Evolutionary conservation across 176 grass and related monocot genomes (phyloP), one percentile per base, ranked within the genome.

Genomic region (Cymbopogon citratus): DNA sequence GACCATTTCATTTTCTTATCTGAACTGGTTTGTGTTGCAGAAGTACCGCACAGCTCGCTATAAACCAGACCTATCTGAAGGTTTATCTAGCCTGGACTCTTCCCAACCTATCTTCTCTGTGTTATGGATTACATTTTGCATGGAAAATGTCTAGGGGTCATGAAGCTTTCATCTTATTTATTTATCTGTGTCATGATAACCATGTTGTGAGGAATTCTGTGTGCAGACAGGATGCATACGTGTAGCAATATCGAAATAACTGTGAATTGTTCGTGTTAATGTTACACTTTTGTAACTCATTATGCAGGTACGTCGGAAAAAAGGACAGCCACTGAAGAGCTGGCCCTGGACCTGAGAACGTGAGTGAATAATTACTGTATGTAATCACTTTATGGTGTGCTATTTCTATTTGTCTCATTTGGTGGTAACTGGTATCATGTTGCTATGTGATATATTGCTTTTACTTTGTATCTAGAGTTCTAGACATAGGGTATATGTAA

Each of bases 21-120:
- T 78, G 3, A 40, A 35, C 40, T 75, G 2, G 25, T 85, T 91
- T 79, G 41, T 87, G 25, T 71, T 91, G 76, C 87, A 98, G 95
- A 98, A 98, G 85, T 95, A 92, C 83, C 90, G 92, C 63, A 93
- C 92, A 66, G 92, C 95, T 77, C 90, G 88, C 21, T 86, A 89
- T 87, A 91, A 71, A 64, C 90, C 92, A 78, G 88, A 95, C 10
- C 71, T 91, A 45, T 84, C 69, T 64, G 94, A 97, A 95, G 95
- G 95, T 95, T 84, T 80, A 38, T 90, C 40, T 60, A 12, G 41
- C 36, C 64, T 75, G 29, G 31, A 73, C 81, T 79, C 11, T 87
- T 69, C 34, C 10, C 29, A 54, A 21, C 31, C 69, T 24, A 68
- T 69, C 12, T 81, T 76, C 23, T 48, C 41, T 77, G 18, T 27